A percentile compares a stretch with the other conserved stretches of the same genome.
These are phyloP conservation scores for Diutina neorugosa DNA, from an alignment of 1,139 yeast species.

Conservation along the genomic window DNA sequence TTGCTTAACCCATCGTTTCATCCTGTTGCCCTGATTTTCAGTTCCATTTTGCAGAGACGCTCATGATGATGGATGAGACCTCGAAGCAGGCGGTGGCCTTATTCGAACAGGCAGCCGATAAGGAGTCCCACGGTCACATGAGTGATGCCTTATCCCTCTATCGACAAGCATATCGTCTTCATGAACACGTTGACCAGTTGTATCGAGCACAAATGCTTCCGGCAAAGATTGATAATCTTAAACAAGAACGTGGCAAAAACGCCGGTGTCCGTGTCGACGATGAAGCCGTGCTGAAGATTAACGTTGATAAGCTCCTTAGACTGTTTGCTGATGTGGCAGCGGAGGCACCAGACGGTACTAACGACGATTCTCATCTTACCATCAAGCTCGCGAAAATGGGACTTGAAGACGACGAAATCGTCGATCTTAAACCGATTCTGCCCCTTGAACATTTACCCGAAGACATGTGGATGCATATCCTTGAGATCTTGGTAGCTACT, in stretches of 20 bases:
- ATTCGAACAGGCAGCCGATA: conserved; percentile 52
- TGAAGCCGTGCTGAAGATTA: conserved; percentile 21
- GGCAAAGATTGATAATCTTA: conserved; percentile 13
- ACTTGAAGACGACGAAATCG: conserved; percentile 18
- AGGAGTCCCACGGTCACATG: conserved; percentile 64
- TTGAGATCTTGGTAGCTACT: conserved; percentile 36
- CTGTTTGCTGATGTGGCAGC: conserved; percentile 21
- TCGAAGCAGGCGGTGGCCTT: not conserved
- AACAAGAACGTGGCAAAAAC: conserved; percentile 21
- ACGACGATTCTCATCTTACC: conserved; percentile 12
- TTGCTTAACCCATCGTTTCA: not conserved
- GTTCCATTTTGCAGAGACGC: not conserved
- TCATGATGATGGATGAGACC: not conserved
- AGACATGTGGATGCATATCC: conserved; percentile 48
- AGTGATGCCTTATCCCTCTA: conserved; percentile 70
- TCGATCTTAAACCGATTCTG: conserved; percentile 32
- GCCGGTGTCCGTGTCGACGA: conserved; percentile 19
- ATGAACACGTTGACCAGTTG: conserved; percentile 55
- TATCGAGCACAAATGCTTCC: conserved; percentile 44
- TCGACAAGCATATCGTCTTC: conserved; percentile 56
- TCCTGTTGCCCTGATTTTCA: not conserved
- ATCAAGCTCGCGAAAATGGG: conserved; percentile 23
- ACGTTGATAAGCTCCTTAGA: conserved; percentile 22
- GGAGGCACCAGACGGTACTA: conserved; percentile 16
- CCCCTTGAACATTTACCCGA: conserved; percentile 47